A percentile compares a stretch with the other conserved stretches of the same genome.
These are phyloP conservation scores for Plasmodium knowlesi DNA, from an alignment of 169 alveolate species.

Conservation along the genomic window DNA sequence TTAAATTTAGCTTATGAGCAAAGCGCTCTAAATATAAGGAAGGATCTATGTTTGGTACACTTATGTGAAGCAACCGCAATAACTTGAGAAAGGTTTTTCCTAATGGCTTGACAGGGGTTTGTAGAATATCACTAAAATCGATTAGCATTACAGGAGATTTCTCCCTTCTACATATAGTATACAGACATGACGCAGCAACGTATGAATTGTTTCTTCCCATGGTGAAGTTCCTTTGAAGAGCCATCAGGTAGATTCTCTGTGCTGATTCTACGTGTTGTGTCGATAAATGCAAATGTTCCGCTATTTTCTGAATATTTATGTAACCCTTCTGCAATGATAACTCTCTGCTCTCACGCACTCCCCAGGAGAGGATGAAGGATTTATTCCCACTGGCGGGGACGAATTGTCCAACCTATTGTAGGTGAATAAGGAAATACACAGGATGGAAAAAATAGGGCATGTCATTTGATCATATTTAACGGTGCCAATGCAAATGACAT, in stretches of 20 bases:
- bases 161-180: slow-evolving; percentile 94
- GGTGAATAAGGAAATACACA: not conserved
- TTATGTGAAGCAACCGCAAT: slow-evolving; percentile 89
- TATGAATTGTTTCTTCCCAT: slow-evolving; percentile 94
- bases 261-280: slow-evolving; percentile 91
- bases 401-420: slow-evolving; percentile 84
- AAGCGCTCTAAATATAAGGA: slow-evolving; percentile 96
- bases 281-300: slow-evolving; percentile 88
- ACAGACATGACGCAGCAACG: slow-evolving; percentile 96
- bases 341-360: slow-evolving; percentile 87
- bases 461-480: not conserved
- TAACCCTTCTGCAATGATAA: slow-evolving; percentile 86
- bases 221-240: slow-evolving; percentile 94
- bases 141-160: slow-evolving; percentile 94
- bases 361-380: slow-evolving; percentile 85
- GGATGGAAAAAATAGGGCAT: not conserved
- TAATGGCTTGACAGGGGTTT: slow-evolving; percentile 90
- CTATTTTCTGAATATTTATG: slow-evolving; percentile 88
- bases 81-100: slow-evolving; percentile 93
- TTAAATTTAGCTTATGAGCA: slow-evolving; percentile 94
- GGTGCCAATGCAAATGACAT: not conserved
- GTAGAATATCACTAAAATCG: slow-evolving; percentile 95
- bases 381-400: slow-evolving; percentile 88
- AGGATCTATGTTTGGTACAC: slow-evolving; percentile 96
- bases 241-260: slow-evolving; percentile 92